Evolutionary conservation across 768 basidiomycete species (phyloP).

Genomic region (Phlebiopsis flavidoalba): DNA sequence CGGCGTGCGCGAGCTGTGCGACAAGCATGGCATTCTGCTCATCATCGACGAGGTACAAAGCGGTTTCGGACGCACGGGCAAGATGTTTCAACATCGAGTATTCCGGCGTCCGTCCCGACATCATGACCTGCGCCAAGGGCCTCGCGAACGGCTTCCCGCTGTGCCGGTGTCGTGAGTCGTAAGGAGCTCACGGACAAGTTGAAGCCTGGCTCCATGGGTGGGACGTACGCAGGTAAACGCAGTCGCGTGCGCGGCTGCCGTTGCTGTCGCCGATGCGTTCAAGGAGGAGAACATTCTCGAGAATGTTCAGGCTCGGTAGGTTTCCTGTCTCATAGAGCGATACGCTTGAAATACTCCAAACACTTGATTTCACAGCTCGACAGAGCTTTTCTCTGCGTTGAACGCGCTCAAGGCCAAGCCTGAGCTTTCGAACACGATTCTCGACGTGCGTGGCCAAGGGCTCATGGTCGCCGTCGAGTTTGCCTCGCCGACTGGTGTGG

Average conservation of each 20-base stretch:
- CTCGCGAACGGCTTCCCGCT: constrained; percentile 93
- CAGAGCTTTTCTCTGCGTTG: constrained; percentile 64
- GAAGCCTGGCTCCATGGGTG: constrained; percentile 79
- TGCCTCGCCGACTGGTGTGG: constrained; percentile 53
- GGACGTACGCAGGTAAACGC: constrained; percentile 92
- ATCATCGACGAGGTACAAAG: constrained; percentile 87
- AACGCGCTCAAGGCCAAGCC: constrained; percentile 51
- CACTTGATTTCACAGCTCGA: constrained; percentile 43
- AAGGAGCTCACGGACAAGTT: constrained; percentile 80
- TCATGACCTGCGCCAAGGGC: constrained; percentile 88
- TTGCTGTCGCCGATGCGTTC: constrained; percentile 76
- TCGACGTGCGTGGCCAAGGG: constrained; percentile 85
- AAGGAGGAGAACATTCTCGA: constrained; percentile 74
- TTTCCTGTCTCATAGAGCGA: background rate
- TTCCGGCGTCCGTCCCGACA: constrained; percentile 82
- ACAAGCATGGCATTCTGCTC: constrained; percentile 78
- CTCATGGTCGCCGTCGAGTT: constrained; percentile 88
- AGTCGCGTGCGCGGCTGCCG: constrained; percentile 86
- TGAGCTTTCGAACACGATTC: constrained; percentile 49
- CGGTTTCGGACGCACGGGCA: constrained; percentile 87
- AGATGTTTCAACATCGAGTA: constrained; percentile 78
- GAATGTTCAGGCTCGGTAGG: constrained; percentile 71
- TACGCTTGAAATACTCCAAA: background rate
- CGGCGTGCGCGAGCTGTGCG: constrained; percentile 80
- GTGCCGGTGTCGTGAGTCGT: constrained; percentile 75